Conservation (phyloP, 2,329 filamentous ascomycete genomes). For the Decorospora gaudefroyi region DNA sequence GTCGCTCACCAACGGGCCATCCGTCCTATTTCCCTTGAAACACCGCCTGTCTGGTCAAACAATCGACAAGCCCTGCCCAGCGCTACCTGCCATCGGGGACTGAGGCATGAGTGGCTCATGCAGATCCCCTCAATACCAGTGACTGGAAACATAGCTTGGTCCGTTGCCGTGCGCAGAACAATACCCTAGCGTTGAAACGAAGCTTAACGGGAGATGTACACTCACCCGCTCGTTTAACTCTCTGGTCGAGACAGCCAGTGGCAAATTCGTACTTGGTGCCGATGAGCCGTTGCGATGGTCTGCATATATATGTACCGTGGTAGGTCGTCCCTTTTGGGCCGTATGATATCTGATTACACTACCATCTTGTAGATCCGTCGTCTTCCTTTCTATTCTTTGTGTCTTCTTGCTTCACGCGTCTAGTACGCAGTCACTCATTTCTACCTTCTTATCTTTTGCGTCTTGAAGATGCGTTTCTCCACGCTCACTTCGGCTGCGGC, state of each 20-base stretch:
- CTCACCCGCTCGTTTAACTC: conserved; percentile 16
- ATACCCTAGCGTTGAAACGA: conserved; percentile 31
- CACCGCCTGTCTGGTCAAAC: conserved; percentile 30
- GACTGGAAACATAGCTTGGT: conserved; percentile 24
- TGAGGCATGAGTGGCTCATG: conserved; percentile 26
- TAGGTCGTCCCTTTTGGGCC: conserved; percentile 18
- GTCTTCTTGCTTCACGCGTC: conserved; percentile 36
- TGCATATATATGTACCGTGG: conserved; percentile 39
- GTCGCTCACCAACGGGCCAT: conserved; percentile 19
- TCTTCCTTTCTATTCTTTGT: conserved; percentile 23
- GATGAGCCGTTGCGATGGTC: conserved; percentile 12
- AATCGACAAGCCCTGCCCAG: conserved; percentile 20
- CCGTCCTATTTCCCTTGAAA: conserved; percentile 41
- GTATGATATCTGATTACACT: conserved; percentile 13
- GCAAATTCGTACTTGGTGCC: conserved; percentile 20
- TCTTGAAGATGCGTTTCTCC: conserved; percentile 45
- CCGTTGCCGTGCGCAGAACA: conserved; percentile 13
- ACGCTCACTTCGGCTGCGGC: conserved; percentile 42
- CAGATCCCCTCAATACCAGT: conserved; percentile 24
- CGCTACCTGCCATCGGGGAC: conserved; percentile 15
- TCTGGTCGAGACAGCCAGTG: conserved; percentile 10
- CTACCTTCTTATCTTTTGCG: conserved; percentile 23
- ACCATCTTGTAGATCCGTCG: conserved; percentile 25
- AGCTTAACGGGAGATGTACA: conserved; percentile 22
- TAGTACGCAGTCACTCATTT: conserved; percentile 43